These are phyloP conservation scores for Leersia perrieri DNA, from an alignment of 176 grass and related monocot genomes.

Conservation along the genomic window DNA sequence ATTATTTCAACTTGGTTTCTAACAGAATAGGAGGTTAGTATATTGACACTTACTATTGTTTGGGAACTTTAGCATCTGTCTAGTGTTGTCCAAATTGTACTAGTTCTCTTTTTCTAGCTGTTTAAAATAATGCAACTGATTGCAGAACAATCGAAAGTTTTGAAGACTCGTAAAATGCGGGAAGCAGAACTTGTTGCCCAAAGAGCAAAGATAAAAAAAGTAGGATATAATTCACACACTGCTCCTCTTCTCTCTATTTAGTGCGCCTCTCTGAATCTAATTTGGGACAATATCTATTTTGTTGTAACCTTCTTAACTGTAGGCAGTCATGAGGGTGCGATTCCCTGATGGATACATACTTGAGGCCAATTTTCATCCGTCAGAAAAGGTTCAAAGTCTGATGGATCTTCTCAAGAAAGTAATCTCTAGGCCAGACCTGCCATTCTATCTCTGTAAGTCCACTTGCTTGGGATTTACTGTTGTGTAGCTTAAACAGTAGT, in stretches of 20 bases:
- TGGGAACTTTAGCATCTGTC: background rate
- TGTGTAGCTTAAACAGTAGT: background rate
- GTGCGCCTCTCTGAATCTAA: background rate
- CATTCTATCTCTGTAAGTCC: constrained; percentile 96
- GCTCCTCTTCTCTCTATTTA: background rate
- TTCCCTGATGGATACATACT: constrained; percentile 93
- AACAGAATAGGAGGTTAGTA: constrained; percentile 64
- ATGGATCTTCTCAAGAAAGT: constrained; percentile 84
- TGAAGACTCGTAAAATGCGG: constrained; percentile 87
- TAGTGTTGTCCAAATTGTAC: background rate
- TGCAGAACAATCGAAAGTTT: constrained; percentile 63
- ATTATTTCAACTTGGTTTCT: constrained; percentile 66
- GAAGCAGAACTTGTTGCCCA: constrained; percentile 85
- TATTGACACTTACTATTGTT: constrained; percentile 16
- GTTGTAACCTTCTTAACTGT: constrained; percentile 25
- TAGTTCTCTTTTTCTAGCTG: background rate
- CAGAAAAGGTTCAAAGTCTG: constrained; percentile 71
- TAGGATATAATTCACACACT: constrained; percentile 8
- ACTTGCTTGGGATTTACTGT: constrained; percentile 2
- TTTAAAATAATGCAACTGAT: constrained; percentile 17
- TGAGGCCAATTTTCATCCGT: constrained; percentile 82
- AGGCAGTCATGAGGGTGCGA: constrained; percentile 77
- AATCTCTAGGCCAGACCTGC: constrained; percentile 78
- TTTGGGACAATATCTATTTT: constrained; percentile 14
- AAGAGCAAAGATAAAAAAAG: constrained; percentile 79